Percentiles rank a stretch among this genome's conserved stretches.
phyloP scores from a whole-genome alignment of 257 asterid species.

The Nyctanthes arbortristis region DNA sequence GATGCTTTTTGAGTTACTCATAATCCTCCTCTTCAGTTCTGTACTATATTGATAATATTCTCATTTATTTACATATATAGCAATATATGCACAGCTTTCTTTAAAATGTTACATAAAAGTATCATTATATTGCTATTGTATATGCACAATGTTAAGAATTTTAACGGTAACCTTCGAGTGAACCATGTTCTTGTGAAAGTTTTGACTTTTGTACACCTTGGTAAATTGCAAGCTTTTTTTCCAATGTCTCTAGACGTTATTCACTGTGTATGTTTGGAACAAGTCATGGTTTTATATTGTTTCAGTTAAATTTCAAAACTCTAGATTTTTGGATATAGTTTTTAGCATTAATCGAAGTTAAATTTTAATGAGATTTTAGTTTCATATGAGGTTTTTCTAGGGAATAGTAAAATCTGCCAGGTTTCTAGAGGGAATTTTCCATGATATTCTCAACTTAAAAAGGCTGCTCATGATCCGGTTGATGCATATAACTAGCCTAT shows the following conservation, averaged over 20 bases:
- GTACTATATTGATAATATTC: background rate
- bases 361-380: no score
- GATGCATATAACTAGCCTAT: no score
- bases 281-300: background rate
- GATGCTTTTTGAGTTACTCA: slow-evolving; percentile 10
- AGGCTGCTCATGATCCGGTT: no score
- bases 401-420: no score
- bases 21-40: slow-evolving; percentile 8
- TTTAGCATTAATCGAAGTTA: no score
- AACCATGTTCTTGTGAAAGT: background rate
- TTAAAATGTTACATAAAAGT: background rate
- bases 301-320: no score
- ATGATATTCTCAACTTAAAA: no score
- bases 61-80: background rate
- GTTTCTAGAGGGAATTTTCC: no score
- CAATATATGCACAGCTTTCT: background rate
- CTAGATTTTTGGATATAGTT: no score
- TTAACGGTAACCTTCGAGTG: background rate
- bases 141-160: slow-evolving; percentile 7
- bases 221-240: no score
- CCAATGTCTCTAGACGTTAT: no score
- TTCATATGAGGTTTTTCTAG: no score
- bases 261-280: background rate
- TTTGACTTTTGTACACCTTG: background rate
- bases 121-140: background rate